phyloP scores from a whole-genome alignment of 768 basidiomycete genomes.

The Leccinum rimulosum region DNA sequence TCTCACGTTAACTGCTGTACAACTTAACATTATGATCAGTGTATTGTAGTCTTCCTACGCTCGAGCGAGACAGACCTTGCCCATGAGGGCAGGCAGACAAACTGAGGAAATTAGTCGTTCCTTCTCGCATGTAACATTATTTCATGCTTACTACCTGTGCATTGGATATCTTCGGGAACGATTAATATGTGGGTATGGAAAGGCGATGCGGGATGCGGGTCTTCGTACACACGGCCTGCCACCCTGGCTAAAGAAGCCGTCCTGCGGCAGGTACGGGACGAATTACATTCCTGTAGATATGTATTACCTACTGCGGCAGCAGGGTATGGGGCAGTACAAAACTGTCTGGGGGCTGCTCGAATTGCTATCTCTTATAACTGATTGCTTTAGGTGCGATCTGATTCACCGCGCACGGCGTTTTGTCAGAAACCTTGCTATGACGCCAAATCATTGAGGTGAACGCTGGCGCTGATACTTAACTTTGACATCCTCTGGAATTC shows the following conservation, averaged over 20 bases:
- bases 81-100: neutral
- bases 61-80: neutral
- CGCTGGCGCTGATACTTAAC: neutral
- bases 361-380: neutral
- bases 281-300: slow-evolving; percentile 21
- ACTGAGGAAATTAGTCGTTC: neutral
- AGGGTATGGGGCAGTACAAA: slow-evolving; percentile 22
- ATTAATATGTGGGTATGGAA: slow-evolving; percentile 13
- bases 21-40: slow-evolving; percentile 12
- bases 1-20: slow-evolving; percentile 20
- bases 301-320: slow-evolving; percentile 42
- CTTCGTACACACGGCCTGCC: neutral
- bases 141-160: slow-evolving; percentile 8
- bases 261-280: neutral
- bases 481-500: neutral
- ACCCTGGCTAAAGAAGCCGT: slow-evolving; percentile 3
- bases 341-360: neutral
- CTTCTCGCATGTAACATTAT: slow-evolving; percentile 21
- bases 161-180: neutral
- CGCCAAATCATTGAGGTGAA: neutral
- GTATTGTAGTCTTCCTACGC: slow-evolving; percentile 11
- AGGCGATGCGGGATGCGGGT: neutral
- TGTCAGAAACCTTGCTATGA: neutral
- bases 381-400: neutral
- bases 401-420: neutral